phyloP scores from a whole-genome alignment of 2,329 filamentous ascomycete species.

The Fusarium liriodendri region DNA sequence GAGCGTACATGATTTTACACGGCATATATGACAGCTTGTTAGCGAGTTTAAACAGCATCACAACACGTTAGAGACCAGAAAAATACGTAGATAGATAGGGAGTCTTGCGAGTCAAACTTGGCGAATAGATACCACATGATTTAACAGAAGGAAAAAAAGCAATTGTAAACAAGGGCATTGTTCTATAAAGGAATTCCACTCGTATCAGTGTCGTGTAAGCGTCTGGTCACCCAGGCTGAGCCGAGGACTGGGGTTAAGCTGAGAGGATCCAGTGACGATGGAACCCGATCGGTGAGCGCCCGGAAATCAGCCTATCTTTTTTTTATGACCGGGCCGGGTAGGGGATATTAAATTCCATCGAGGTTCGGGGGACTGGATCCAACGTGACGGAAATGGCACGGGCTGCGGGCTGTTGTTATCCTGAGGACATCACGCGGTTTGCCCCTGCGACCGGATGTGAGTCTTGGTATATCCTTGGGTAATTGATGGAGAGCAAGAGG shows the following conservation, averaged over 20 bases:
- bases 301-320: constrained; percentile 13
- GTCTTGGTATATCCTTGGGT: neutral
- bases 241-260: neutral
- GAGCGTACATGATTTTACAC: constrained; percentile 24
- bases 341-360: constrained; percentile 5
- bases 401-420: neutral
- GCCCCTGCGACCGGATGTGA: constrained; percentile 6
- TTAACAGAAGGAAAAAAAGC: neutral
- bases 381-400: constrained; percentile 2
- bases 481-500: neutral
- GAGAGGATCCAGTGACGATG: constrained; percentile 18
- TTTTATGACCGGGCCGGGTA: neutral
- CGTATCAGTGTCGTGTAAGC: neutral
- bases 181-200: neutral
- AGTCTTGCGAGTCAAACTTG: constrained; percentile 3
- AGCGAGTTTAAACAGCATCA: constrained; percentile 19
- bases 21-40: constrained; percentile 22
- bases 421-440: constrained; percentile 16
- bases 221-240: neutral
- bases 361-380: constrained; percentile 13
- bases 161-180: constrained; percentile 4
- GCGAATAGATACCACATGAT: constrained; percentile 17
- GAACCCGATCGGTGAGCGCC: constrained; percentile 12
- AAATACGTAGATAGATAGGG: constrained; percentile 4
- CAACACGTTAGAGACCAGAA: neutral